Conservation (phyloP, 352 stramenopile species). For the Phytophthora podocarpi region DNA sequence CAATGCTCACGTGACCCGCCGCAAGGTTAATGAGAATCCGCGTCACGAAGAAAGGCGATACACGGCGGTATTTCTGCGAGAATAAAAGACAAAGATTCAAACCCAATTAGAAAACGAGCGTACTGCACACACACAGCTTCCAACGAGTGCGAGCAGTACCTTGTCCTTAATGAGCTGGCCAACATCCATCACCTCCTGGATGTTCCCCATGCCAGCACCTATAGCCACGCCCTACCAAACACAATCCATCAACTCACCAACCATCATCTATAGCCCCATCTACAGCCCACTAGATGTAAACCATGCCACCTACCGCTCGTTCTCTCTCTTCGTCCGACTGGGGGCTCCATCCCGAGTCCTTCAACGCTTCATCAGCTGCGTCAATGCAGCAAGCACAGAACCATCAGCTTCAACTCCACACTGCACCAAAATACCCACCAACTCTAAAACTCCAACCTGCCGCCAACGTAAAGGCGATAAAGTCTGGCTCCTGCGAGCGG, state of each 20-base stretch:
- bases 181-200: conserved; percentile 85
- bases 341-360: conserved; percentile 72
- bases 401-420: background rate
- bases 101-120: background rate
- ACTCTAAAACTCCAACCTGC: conserved; percentile 47
- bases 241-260: background rate
- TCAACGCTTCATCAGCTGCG: conserved; percentile 79
- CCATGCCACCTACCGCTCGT: conserved; percentile 46
- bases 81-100: background rate
- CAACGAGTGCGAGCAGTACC: conserved; percentile 27
- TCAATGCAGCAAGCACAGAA: conserved; percentile 4
- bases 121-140: background rate
- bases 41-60: conserved; percentile 95
- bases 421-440: background rate
- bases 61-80: conserved; percentile 81
- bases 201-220: conserved; percentile 86
- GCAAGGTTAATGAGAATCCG: conserved; percentile 94
- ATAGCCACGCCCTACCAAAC: conserved; percentile 76
- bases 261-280: background rate
- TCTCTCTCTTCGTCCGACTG: conserved; percentile 69
- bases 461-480: conserved; percentile 86
- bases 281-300: background rate
- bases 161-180: conserved; percentile 66
- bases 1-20: conserved; percentile 91
- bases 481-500: conserved; percentile 80